Conservation (phyloP, 2,329 filamentous ascomycete species). For the Trichophyton benhamiae region DNA sequence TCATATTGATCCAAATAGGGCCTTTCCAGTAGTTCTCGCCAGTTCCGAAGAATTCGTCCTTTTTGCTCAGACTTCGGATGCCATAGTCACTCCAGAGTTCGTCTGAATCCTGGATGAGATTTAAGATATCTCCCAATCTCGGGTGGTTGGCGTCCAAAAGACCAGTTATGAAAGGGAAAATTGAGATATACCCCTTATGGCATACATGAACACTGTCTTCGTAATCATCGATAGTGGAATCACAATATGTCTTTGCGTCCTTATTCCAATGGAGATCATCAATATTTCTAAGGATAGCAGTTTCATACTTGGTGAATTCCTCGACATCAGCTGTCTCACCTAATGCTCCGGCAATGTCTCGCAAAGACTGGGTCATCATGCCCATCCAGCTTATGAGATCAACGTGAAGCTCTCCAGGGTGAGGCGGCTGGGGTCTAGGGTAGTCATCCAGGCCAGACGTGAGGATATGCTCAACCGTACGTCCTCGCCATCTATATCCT, state of each 20-base stretch:
- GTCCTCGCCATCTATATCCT: constrained; percentile 88
- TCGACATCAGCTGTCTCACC: constrained; percentile 62
- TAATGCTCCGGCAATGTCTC: constrained; percentile 65
- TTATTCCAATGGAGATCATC: constrained; percentile 89
- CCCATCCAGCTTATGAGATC: constrained; percentile 95
- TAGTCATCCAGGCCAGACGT: constrained; percentile 96
- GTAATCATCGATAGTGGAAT: constrained; percentile 88
- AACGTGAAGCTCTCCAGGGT: constrained; percentile 88
- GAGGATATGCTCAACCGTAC: constrained; percentile 72
- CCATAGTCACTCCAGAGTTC: constrained; percentile 85
- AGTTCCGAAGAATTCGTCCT: constrained; percentile 71
- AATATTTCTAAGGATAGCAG: constrained; percentile 72
- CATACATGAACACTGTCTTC: constrained; percentile 84
- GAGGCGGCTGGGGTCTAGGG: constrained; percentile 80
- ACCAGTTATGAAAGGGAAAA: constrained; percentile 85
- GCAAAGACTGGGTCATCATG: constrained; percentile 81
- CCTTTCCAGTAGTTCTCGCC: constrained; percentile 96
- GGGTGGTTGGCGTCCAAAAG: constrained; percentile 62
- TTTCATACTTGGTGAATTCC: constrained; percentile 58
- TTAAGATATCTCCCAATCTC: constrained; percentile 60
- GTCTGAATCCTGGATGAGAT: constrained; percentile 65
- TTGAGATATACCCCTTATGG: constrained; percentile 89
- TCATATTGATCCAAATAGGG: constrained; percentile 92
- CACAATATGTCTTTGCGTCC: constrained; percentile 71
- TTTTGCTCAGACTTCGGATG: constrained; percentile 77